These are phyloP conservation scores for Ajuga reptans DNA, from an alignment of 305 asterid genomes.

Conservation along the genomic window DNA sequence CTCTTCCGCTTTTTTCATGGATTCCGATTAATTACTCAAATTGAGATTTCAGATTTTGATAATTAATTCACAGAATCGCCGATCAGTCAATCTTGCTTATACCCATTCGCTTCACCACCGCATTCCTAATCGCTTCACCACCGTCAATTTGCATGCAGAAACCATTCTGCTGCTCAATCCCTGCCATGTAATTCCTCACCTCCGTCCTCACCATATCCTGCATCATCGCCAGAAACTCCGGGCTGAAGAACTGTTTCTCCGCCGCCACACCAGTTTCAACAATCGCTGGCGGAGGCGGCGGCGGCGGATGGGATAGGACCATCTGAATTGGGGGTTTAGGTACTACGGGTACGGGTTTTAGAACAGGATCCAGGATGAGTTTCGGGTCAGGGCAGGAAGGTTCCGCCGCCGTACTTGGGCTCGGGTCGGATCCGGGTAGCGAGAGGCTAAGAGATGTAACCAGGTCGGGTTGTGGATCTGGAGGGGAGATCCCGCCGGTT, in stretches of 20 bases:
- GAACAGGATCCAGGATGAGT: not conserved
- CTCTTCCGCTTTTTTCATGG: not conserved
- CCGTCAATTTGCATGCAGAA: slow-evolving; percentile 21
- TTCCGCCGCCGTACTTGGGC: not conserved
- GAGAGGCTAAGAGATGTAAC: slow-evolving; percentile 31
- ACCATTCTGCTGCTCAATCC: slow-evolving; percentile 30
- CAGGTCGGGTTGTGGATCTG: slow-evolving; percentile 24
- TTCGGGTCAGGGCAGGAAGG: slow-evolving; percentile 14
- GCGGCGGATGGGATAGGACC: slow-evolving; percentile 11
- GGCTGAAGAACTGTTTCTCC: slow-evolving; percentile 45
- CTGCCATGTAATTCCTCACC: slow-evolving; percentile 62
- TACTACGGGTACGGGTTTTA: not conserved
- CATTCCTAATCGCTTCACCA: slow-evolving; percentile 38
- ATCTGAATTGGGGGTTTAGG: slow-evolving; percentile 19
- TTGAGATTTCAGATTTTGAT: not conserved
- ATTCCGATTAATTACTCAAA: not conserved
- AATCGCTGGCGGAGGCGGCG: slow-evolving; percentile 9
- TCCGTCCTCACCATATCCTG: slow-evolving; percentile 72
- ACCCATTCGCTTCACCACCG: slow-evolving; percentile 44
- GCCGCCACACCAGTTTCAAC: not conserved
- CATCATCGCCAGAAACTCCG: slow-evolving; percentile 50
- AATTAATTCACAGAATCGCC: not conserved
- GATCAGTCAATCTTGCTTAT: slow-evolving; percentile 42
- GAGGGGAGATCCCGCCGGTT: slow-evolving; percentile 34
- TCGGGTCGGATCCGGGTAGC: slow-evolving; percentile 23